phyloP scores from a whole-genome alignment of 371 early-diverging fungal species.

The Zopfochytrium polystomum region DNA sequence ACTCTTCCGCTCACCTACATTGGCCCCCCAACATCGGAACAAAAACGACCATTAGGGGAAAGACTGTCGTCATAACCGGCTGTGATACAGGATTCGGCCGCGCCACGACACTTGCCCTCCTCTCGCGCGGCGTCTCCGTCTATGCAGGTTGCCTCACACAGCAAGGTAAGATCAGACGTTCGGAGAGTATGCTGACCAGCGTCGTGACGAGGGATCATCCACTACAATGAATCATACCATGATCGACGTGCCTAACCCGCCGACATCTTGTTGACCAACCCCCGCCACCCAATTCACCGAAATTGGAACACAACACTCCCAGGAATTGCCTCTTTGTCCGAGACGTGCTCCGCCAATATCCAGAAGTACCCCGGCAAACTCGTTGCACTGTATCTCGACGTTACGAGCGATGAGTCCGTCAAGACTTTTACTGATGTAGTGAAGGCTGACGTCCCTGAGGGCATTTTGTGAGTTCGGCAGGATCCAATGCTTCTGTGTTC shows the following conservation, averaged over 20 bases:
- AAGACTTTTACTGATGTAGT: conserved; percentile 5
- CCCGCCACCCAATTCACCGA: too few species aligned
- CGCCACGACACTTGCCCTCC: conserved; percentile 16
- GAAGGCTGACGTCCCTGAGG: conserved; percentile 10
- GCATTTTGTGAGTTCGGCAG: conserved; percentile 22
- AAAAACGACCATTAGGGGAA: too few species aligned
- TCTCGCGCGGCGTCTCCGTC: conserved; percentile 17
- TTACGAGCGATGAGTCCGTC: conserved; percentile 26
- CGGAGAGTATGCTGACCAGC: too few species aligned
- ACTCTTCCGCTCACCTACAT: too few species aligned
- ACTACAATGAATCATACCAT: too few species aligned
- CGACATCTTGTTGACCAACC: too few species aligned
- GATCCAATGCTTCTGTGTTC: too few species aligned
- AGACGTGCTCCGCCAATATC: too few species aligned
- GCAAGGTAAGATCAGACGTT: conserved; percentile 2
- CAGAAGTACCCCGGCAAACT: conserved; percentile 15
- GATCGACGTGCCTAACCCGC: too few species aligned
- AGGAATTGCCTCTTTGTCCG: too few species aligned
- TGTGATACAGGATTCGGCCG: conserved; percentile 35
- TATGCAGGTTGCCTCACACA: conserved; percentile 29
- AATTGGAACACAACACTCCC: too few species aligned
- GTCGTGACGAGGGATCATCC: not conserved
- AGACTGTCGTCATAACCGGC: conserved; percentile 25
- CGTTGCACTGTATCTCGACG: conserved; percentile 20
- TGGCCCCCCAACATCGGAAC: too few species aligned